Conservation (phyloP, 768 basidiomycete genomes). For the Pisolithus tinctorius region DNA sequence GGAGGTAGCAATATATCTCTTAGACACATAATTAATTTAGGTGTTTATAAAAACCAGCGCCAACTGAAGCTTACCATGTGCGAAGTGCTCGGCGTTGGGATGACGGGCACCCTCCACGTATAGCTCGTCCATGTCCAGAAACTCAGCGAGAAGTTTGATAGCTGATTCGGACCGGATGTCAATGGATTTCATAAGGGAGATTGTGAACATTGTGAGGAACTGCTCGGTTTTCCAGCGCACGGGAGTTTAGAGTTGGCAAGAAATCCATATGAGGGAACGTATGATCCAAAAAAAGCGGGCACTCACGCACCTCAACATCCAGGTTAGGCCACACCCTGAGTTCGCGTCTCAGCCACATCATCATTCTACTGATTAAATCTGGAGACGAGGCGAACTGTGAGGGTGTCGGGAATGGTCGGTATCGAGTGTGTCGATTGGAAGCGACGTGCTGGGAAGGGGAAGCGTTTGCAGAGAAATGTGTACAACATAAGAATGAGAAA, state of each 20-base stretch:
- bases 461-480: background rate
- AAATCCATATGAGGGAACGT: background rate
- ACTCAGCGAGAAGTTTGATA: slow-evolving; percentile 78
- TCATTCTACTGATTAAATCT: slow-evolving; percentile 70
- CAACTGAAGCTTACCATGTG: slow-evolving; percentile 56
- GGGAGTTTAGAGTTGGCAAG: no score
- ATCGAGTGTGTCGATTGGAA: slow-evolving; percentile 79
- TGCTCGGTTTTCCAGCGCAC: slow-evolving; percentile 21
- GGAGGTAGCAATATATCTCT: slow-evolving; percentile 87
- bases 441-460: slow-evolving; percentile 67
- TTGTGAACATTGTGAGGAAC: slow-evolving; percentile 85
- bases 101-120: slow-evolving; percentile 51
- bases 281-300: background rate
- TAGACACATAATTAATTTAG: background rate
- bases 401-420: slow-evolving; percentile 86
- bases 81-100: slow-evolving; percentile 86
- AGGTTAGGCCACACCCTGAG: slow-evolving; percentile 80
- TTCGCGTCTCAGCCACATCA: slow-evolving; percentile 77
- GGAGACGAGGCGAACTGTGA: slow-evolving; percentile 74
- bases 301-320: slow-evolving; percentile 72
- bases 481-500: slow-evolving; percentile 2
- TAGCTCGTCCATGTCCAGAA: slow-evolving; percentile 71
- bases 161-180: slow-evolving; percentile 90
- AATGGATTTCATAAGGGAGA: slow-evolving; percentile 87
- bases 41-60: background rate